A percentile compares a stretch with the other conserved stretches of the same genome.
These are phyloP conservation scores for Hymenoscyphus fraxineus DNA, from an alignment of 2,329 filamentous ascomycete genomes.

Conservation along the genomic window DNA sequence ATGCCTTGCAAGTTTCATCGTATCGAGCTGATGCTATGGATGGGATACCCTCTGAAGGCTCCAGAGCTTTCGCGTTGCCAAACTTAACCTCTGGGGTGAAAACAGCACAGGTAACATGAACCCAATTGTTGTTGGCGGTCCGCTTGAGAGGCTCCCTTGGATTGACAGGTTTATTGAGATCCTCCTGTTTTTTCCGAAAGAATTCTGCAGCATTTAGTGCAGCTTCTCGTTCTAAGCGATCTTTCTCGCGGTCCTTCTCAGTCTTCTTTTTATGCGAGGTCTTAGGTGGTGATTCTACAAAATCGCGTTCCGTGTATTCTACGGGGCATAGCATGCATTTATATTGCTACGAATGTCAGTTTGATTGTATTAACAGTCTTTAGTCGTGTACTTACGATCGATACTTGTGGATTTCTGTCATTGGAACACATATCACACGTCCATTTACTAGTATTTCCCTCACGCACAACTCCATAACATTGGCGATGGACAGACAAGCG, in stretches of 20 bases:
- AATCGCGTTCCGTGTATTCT: constrained; percentile 74
- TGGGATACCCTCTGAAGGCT: constrained; percentile 85
- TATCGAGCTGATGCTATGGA: constrained; percentile 71
- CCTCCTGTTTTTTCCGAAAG: constrained; percentile 78
- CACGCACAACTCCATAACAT: constrained; percentile 82
- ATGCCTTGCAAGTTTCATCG: constrained; percentile 77
- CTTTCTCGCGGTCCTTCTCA: constrained; percentile 86
- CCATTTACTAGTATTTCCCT: constrained; percentile 75
- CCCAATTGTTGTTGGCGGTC: constrained; percentile 96
- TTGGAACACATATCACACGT: constrained; percentile 94
- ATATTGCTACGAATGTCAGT: constrained; percentile 59
- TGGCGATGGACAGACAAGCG: constrained; percentile 85
- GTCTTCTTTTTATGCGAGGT: constrained; percentile 81
- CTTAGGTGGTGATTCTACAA: constrained; percentile 73
- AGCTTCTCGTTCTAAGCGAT: constrained; percentile 79
- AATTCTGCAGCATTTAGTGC: constrained; percentile 75
- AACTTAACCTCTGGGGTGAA: constrained; percentile 94
- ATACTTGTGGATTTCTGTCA: constrained; percentile 85
- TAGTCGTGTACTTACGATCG: constrained; percentile 61
- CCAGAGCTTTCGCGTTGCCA: constrained; percentile 74
- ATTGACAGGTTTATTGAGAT: constrained; percentile 75
- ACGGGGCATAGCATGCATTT: constrained; percentile 90
- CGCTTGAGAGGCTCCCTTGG: constrained; percentile 90
- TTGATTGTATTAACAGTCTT: constrained; percentile 18
- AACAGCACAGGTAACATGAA: constrained; percentile 88